Percentiles rank a stretch among this genome's conserved stretches.
These are phyloP conservation scores for Flaveria brownii DNA, from an alignment of 129 eudicot species.

Conservation along the genomic window DNA sequence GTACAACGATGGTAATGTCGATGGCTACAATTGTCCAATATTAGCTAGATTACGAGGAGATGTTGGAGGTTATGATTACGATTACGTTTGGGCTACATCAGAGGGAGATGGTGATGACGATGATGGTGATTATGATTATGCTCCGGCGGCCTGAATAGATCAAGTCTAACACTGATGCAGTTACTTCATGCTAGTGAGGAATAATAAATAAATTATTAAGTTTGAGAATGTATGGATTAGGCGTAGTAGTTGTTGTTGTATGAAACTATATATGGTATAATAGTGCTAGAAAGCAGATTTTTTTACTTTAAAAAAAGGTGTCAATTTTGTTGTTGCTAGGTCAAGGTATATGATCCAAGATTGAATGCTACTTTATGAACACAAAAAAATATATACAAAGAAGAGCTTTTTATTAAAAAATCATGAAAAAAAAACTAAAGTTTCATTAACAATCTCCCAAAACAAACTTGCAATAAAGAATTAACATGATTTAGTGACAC, in stretches of 20 bases:
- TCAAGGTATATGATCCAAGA: too few species aligned
- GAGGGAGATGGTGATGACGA: conserved; percentile 30
- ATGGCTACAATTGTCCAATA: conserved; percentile 23
- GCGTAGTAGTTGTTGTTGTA: background rate
- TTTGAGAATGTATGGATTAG: conserved; percentile 10
- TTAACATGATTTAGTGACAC: too few species aligned
- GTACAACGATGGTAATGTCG: conserved; percentile 10
- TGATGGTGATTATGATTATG: conserved; percentile 29
- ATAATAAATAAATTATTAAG: background rate
- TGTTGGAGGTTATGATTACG: background rate
- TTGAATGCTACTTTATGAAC: too few species aligned
- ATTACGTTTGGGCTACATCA: background rate
- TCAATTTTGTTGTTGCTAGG: too few species aligned
- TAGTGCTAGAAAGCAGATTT: background rate
- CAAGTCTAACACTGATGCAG: background rate
- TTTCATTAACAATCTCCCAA: too few species aligned
- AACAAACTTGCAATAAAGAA: too few species aligned
- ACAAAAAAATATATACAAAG: too few species aligned
- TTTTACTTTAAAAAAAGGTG: too few species aligned
- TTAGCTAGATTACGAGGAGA: conserved; percentile 14
- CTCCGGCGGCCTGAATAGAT: conserved; percentile 17
- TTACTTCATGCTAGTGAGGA: background rate
- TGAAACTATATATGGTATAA: background rate
- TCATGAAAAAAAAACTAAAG: too few species aligned
- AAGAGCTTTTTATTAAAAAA: too few species aligned